Conservation (phyloP, 441 rosid species). For the Erodium texanum region DNA sequence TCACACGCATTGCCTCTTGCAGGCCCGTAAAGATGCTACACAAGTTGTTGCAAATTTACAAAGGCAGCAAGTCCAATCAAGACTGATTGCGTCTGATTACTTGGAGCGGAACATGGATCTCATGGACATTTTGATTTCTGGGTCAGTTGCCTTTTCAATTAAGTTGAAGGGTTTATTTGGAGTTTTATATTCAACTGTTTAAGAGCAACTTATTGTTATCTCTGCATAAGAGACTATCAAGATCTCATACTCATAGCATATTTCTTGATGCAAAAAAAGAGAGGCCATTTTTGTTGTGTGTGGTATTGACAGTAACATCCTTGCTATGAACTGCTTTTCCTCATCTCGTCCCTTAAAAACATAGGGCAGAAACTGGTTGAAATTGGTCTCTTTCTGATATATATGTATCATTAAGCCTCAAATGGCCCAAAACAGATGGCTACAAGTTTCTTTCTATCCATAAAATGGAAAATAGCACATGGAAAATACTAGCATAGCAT, state of each 20-base stretch:
- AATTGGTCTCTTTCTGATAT: no score
- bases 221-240: background rate
- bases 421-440: background rate
- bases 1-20: constrained; percentile 21
- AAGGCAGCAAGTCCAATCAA: constrained; percentile 81
- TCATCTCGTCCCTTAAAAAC: background rate
- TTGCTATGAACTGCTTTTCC: constrained; percentile 1
- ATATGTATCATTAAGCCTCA: background rate
- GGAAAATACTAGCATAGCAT: background rate
- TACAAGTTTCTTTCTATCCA: background rate
- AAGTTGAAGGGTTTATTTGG: background rate
- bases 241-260: background rate
- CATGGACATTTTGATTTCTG: constrained; percentile 59
- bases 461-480: background rate
- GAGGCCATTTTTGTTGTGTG: background rate
- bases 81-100: constrained; percentile 84
- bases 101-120: constrained; percentile 71
- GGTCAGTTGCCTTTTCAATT: constrained; percentile 39
- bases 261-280: background rate
- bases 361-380: background rate
- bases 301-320: background rate
- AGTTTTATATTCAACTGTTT: background rate
- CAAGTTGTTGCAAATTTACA: constrained; percentile 95
- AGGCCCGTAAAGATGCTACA: constrained; percentile 94
- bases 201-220: background rate